Conservation (phyloP, 73 alveolate species). For the Paramecium octaurelia region DNA sequence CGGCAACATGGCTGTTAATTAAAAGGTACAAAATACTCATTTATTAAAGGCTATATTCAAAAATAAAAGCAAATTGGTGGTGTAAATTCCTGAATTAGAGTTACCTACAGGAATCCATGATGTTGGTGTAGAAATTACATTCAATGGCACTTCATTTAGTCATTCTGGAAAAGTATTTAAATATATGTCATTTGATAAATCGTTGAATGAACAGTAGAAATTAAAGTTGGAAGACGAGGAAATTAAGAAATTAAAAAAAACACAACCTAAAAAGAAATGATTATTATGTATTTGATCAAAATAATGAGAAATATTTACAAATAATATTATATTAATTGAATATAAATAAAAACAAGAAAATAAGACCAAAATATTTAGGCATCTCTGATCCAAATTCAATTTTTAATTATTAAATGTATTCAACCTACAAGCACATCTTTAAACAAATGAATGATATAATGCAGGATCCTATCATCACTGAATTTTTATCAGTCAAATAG, state of each 20-base stretch:
- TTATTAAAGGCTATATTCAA: conserved; percentile 46
- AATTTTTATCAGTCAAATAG: neutral
- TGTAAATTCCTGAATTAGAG: conserved; percentile 52
- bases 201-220: conserved; percentile 40
- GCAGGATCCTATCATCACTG: neutral
- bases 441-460: neutral
- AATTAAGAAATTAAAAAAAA: conserved; percentile 55
- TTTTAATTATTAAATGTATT: neutral
- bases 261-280: conserved; percentile 51
- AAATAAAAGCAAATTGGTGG: conserved; percentile 26
- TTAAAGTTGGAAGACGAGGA: conserved; percentile 62
- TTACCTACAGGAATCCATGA: conserved; percentile 59
- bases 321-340: neutral
- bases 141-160: conserved; percentile 52
- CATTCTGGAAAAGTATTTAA: conserved; percentile 49
- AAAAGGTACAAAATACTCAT: neutral
- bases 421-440: neutral
- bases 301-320: neutral
- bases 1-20: neutral
- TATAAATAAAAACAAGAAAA: neutral
- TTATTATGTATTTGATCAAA: neutral
- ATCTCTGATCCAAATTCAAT: neutral
- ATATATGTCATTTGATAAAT: conserved; percentile 46
- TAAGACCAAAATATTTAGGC: neutral
- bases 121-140: conserved; percentile 52